Evolutionary conservation across 2,329 filamentous ascomycete species (phyloP), one percentile per base, ranked within the genome.

Genomic region (Trichophaea hybrida): DNA sequence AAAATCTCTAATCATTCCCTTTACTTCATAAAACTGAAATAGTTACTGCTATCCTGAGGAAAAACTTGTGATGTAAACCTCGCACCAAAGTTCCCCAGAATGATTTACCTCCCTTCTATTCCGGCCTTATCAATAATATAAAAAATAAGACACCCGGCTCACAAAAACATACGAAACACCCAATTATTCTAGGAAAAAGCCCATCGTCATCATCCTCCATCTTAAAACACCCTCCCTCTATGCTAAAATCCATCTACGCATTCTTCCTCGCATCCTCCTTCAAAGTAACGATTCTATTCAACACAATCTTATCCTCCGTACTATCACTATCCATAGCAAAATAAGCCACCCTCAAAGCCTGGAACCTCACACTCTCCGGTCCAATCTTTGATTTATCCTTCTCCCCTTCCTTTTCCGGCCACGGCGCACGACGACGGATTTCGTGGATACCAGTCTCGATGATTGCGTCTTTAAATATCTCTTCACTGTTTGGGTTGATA

Each of bases 271-370:
- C 75, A 70, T 94, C 88, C 73, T 95, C 90, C 75, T 94, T 94
- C 69, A 96, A 73, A 52, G 85, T 87, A 24, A 97, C 90, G 69
- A 97, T 96, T 55, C 88, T 80, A 74, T 97, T 97, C 34, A 97
- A 74, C 52, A 97, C 80, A 65, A 94, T 77, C 72, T 84, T 87
- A n/a, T 88, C 86, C 35, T 81, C 80, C 0, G 81, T 85, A 61
- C 82, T 86, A 68, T 94, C 88, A 54, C 79, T 80, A 71, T 96
- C 90, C 71, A 94, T 77, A 63, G 75, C 82, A 74, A 93, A 93
- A 71, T 94, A 95, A 7, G 85, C 91, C 49, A 91, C 86, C 32
- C 91, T 80, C 78, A 95, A 83, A 1, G 83, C 91, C 76, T 97
- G 91, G 78, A 97, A 97, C 52, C 91, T 78, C 5, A 96, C 84